These are phyloP conservation scores for Microcera coccophila DNA, from an alignment of 2,329 filamentous ascomycete species.

Conservation along the genomic window DNA sequence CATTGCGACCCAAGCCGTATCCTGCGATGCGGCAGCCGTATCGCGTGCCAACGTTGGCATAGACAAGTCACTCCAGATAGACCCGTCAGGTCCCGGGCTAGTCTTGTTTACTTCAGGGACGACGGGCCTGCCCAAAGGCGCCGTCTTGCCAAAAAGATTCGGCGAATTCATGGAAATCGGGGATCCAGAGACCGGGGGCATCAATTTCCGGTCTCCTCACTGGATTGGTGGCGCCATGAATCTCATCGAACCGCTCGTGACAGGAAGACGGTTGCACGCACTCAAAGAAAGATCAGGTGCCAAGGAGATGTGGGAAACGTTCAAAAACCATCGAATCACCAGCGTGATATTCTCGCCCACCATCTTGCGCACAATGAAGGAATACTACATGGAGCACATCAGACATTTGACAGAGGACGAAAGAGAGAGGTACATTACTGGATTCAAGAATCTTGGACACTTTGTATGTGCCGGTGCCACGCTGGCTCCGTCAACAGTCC, in stretches of 20 bases:
- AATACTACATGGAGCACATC: constrained; percentile 5
- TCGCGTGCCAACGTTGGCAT: neutral
- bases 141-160: constrained; percentile 49
- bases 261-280: constrained; percentile 12
- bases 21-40: neutral
- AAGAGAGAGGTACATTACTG: neutral
- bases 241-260: constrained; percentile 10
- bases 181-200: constrained; percentile 2
- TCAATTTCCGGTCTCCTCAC: constrained; percentile 16
- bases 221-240: constrained; percentile 16
- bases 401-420: constrained; percentile 2
- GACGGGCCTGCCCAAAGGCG: constrained; percentile 72
- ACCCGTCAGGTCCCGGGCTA: constrained; percentile 10
- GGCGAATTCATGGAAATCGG: constrained; percentile 1
- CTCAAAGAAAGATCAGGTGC: constrained; percentile 8
- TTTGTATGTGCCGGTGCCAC: neutral
- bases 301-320: constrained; percentile 8
- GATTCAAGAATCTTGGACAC: neutral
- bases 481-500: neutral
- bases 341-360: constrained; percentile 10
- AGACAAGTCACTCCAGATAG: neutral
- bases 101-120: constrained; percentile 61
- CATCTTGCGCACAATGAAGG: constrained; percentile 13
- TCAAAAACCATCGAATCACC: constrained; percentile 11
- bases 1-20: neutral